These are phyloP conservation scores for Dactylellina sp. DNA, from an alignment of 2,329 filamentous ascomycete genomes.

Conservation along the genomic window DNA sequence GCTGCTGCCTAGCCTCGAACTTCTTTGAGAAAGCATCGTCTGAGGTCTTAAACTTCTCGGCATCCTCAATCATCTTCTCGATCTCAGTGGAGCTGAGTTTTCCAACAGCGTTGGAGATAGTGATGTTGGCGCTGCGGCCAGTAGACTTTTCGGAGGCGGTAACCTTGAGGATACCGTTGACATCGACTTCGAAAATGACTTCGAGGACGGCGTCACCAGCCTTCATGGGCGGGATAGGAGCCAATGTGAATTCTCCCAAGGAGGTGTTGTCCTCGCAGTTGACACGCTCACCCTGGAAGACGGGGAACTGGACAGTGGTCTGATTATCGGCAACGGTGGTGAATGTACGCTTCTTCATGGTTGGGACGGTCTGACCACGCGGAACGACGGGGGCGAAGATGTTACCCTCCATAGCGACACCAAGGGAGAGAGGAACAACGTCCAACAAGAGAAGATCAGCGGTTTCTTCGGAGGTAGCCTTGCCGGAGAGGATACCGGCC, in stretches of 20 bases:
- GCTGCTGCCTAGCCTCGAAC: conserved; percentile 98
- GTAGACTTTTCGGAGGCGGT: conserved; percentile 99
- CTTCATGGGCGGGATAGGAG: conserved; percentile 85
- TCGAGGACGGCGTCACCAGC: conserved; percentile 97
- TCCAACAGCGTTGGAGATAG: conserved; percentile 98
- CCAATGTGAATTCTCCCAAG: conserved; percentile 94
- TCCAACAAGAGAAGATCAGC: conserved; percentile 94
- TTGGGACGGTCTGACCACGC: conserved; percentile 80
- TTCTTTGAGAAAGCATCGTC: conserved; percentile 99
- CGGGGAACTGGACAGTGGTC: conserved; percentile 88
- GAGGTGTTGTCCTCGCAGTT: conserved; percentile 99
- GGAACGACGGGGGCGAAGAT: conserved; percentile 95
- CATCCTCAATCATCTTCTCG: conserved; percentile 94
- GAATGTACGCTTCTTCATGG: conserved; percentile 87
- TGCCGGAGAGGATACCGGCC: conserved; percentile 97
- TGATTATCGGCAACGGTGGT: conserved; percentile 84
- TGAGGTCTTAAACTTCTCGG: conserved; percentile 97
- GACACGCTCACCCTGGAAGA: conserved; percentile 95
- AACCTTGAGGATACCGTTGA: conserved; percentile 99
- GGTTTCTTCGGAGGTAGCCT: conserved; percentile 95
- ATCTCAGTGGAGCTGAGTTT: conserved; percentile 96
- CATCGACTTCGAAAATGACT: conserved; percentile 98
- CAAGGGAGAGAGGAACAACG: conserved; percentile 93
- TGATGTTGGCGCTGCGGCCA: conserved; percentile 98
- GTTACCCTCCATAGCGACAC: conserved; percentile 99